Conservation (phyloP, 208 protist species). For the Wallacemonas sp. region DNA sequence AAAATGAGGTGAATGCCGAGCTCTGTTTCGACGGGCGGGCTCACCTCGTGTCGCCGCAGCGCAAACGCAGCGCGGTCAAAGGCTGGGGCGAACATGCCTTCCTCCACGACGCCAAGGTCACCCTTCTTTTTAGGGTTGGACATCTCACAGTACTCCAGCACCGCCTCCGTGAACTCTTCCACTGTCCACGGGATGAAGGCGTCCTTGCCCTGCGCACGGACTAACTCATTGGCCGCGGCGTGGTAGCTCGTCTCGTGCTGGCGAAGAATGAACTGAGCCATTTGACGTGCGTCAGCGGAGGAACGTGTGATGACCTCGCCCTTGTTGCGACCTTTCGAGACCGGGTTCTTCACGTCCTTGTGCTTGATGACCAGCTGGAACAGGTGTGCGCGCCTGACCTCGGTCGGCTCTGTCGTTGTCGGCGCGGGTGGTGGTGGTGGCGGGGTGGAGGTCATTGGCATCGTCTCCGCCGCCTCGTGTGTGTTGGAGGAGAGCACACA, state of each 20-base stretch:
- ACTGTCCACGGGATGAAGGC: slow-evolving; percentile 49
- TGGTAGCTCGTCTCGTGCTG: slow-evolving; percentile 9
- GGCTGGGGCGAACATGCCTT: slow-evolving; percentile 62
- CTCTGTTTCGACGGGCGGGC: slow-evolving; percentile 69
- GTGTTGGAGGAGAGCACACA: too few relatives aligned
- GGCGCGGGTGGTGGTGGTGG: neutral
- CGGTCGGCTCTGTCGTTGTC: neutral
- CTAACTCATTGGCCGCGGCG: slow-evolving; percentile 1
- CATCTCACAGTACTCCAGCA: slow-evolving; percentile 75
- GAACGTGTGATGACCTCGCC: slow-evolving; percentile 82
- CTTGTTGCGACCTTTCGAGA: slow-evolving; percentile 65
- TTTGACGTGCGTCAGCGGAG: slow-evolving; percentile 58
- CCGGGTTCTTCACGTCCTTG: slow-evolving; percentile 76
- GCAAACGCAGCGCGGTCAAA: slow-evolving; percentile 75
- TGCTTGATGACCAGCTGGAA: slow-evolving; percentile 90
- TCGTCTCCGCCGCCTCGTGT: too few relatives aligned
- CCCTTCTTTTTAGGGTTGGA: slow-evolving; percentile 58
- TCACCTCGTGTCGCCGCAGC: slow-evolving; percentile 59
- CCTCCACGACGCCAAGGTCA: slow-evolving; percentile 75
- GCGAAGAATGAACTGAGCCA: slow-evolving; percentile 56
- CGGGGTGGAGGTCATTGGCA: neutral
- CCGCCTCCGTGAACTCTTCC: slow-evolving; percentile 58
- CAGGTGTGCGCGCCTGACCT: slow-evolving; percentile 40
- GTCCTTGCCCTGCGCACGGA: neutral
- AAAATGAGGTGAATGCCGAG: slow-evolving; percentile 85